These are phyloP conservation scores for Teunomyces atbi DNA, from an alignment of 805 yeast genomes.

Conservation along the genomic window DNA sequence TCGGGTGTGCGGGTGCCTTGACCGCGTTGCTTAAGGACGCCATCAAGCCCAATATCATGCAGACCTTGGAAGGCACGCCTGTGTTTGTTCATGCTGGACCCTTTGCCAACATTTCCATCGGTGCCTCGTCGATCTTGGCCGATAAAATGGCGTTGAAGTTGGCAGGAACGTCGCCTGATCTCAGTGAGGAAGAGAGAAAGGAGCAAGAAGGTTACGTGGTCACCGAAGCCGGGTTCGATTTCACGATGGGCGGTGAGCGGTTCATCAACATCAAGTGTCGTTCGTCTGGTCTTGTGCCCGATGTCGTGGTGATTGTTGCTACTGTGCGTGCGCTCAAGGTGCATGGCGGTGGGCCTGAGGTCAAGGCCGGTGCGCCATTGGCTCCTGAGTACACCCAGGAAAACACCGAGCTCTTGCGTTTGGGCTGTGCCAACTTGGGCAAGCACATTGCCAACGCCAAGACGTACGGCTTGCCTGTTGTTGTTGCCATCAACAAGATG, in stretches of 20 bases:
- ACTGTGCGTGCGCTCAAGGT: constrained; percentile 81
- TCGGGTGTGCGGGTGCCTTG: constrained; percentile 84
- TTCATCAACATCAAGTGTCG: constrained; percentile 80
- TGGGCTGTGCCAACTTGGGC: constrained; percentile 72
- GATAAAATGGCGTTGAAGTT: constrained; percentile 79
- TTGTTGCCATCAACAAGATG: constrained; percentile 80
- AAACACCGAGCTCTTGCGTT: constrained; percentile 63
- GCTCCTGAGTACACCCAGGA: constrained; percentile 73
- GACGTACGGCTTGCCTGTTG: constrained; percentile 72
- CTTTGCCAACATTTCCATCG: constrained; percentile 83
- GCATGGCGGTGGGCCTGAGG: constrained; percentile 89
- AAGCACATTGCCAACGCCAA: constrained; percentile 75
- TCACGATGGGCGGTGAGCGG: constrained; percentile 91
- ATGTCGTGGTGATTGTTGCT: constrained; percentile 77
- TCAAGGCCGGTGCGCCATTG: constrained; percentile 78
- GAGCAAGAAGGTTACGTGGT: constrained; percentile 71
- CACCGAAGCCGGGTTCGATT: constrained; percentile 87
- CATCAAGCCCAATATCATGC: constrained; percentile 83
- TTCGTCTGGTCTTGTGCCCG: constrained; percentile 76
- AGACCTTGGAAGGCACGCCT: constrained; percentile 85
- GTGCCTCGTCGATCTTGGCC: constrained; percentile 81
- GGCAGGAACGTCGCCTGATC: constrained; percentile 60
- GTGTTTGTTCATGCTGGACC: constrained; percentile 89
- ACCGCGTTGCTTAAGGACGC: constrained; percentile 81
- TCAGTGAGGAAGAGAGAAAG: constrained; percentile 40